Percentiles rank a stretch among this genome's conserved stretches.
Conservation (phyloP, 2,329 filamentous ascomycete species). For the Aureobasidium vineae region DNA sequence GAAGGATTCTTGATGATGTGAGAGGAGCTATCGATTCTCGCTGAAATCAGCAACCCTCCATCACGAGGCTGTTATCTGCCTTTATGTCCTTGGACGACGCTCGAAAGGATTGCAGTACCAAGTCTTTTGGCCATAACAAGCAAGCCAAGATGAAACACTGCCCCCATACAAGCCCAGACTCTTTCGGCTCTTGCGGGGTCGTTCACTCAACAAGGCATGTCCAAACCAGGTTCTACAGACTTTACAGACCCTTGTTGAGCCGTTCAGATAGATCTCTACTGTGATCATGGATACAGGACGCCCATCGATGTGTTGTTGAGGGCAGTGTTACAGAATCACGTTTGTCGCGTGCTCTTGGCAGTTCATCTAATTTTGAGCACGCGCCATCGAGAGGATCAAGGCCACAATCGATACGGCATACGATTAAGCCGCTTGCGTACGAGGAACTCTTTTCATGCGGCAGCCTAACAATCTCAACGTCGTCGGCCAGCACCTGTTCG, state of each 20-base stretch:
- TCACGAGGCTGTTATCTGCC: neutral
- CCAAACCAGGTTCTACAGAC: neutral
- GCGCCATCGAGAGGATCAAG: neutral
- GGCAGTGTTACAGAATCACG: neutral
- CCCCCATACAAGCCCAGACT: neutral
- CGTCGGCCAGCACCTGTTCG: neutral
- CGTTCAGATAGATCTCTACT: neutral
- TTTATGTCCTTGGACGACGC: neutral
- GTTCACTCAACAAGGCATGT: neutral
- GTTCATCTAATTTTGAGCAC: conserved; percentile 9
- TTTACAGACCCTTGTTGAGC: too few relatives aligned
- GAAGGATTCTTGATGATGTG: neutral
- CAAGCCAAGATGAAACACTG: conserved; percentile 16
- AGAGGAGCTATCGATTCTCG: neutral
- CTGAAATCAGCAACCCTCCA: neutral
- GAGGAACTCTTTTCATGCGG: neutral
- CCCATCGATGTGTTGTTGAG: neutral
- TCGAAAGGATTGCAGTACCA: conserved; percentile 1
- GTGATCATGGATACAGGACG: neutral
- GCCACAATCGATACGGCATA: conserved; percentile 4
- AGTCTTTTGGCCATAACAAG: neutral
- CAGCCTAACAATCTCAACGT: neutral
- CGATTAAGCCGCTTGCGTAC: neutral
- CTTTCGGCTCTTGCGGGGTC: conserved; percentile 14
- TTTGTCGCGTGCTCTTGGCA: conserved; percentile 7